Evolutionary conservation across 495 filamentous ascomycete genomes (phyloP).

Genomic region (Daldinia grandis): DNA sequence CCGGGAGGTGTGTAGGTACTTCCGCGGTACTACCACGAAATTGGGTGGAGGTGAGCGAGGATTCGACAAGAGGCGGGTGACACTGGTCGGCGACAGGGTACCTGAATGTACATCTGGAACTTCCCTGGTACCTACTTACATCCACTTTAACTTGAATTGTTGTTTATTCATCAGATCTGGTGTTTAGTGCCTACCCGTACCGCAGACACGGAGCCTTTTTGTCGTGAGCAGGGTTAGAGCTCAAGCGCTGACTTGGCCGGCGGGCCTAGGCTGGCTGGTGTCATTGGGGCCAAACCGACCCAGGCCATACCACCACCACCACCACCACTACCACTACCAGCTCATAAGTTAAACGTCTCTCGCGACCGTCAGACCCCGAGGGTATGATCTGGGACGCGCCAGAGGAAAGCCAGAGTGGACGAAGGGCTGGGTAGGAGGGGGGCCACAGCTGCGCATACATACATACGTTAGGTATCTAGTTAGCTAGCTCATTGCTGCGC

Average conservation of each 20-base stretch:
- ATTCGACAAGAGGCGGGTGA: slow-evolving; percentile 40
- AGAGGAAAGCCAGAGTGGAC: neutral
- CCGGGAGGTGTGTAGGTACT: slow-evolving; percentile 45
- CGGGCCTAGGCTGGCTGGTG: slow-evolving; percentile 32
- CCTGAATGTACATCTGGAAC: slow-evolving; percentile 30
- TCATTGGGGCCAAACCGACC: slow-evolving; percentile 29
- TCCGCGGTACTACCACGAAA: slow-evolving; percentile 44
- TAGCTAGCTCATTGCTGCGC: slow-evolving; percentile 25
- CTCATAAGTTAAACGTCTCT: slow-evolving; percentile 5
- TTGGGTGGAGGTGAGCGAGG: slow-evolving; percentile 43
- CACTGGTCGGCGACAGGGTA: slow-evolving; percentile 46
- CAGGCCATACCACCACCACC: slow-evolving; percentile 8
- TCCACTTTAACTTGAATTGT: slow-evolving; percentile 5
- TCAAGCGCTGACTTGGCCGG: slow-evolving; percentile 37
- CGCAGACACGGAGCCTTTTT: slow-evolving; percentile 31
- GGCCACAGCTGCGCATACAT: slow-evolving; percentile 5
- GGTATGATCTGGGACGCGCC: neutral
- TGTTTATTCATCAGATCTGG: slow-evolving; percentile 41
- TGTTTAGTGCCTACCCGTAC: slow-evolving; percentile 30
- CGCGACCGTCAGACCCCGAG: neutral
- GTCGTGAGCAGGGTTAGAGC: slow-evolving; percentile 36
- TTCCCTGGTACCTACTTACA: slow-evolving; percentile 22
- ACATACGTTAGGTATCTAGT: slow-evolving; percentile 2
- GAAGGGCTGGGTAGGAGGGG: slow-evolving; percentile 6
- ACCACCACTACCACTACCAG: slow-evolving; percentile 9